These are phyloP conservation scores for Pythium oligandrum DNA, from an alignment of 352 stramenopile species.

Conservation along the genomic window DNA sequence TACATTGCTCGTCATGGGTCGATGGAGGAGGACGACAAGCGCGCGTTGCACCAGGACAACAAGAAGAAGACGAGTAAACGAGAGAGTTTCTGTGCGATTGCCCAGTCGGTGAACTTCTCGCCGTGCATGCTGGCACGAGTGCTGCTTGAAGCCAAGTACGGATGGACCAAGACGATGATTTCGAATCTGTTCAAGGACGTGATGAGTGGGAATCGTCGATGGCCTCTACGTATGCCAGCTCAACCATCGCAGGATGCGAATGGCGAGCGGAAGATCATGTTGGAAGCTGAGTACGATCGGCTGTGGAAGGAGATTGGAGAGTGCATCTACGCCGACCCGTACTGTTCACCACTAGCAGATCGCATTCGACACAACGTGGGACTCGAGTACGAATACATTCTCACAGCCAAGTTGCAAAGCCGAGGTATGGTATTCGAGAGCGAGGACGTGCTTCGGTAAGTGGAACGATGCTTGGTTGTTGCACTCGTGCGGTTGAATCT, in stretches of 20 bases:
- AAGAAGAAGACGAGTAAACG: not conserved
- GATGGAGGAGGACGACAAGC: too few species aligned
- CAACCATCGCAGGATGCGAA: conserved; percentile 5
- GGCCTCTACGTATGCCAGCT: conserved; percentile 15
- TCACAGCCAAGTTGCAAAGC: conserved; percentile 69
- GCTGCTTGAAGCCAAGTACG: conserved; percentile 48
- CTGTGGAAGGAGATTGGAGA: conserved; percentile 40
- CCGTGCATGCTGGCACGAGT: conserved; percentile 66
- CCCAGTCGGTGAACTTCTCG: conserved; percentile 43
- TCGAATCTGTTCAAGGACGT: conserved; percentile 61
- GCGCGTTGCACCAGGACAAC: too few species aligned
- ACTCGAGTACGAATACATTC: conserved; percentile 83
- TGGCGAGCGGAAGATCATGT: conserved; percentile 15
- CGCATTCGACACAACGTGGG: conserved; percentile 73
- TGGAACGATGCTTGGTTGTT: not conserved
- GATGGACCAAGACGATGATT: conserved; percentile 62
- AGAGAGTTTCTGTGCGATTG: conserved; percentile 35
- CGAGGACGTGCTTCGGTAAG: conserved; percentile 64
- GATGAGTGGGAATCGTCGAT: conserved; percentile 16
- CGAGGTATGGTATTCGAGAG: conserved; percentile 75
- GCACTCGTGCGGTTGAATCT: not conserved
- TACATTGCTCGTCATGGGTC: conserved; percentile 37
- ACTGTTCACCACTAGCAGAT: conserved; percentile 78
- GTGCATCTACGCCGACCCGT: conserved; percentile 60
- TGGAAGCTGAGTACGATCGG: conserved; percentile 14